These are phyloP conservation scores for Epichloe sp. DNA, from an alignment of 2,329 filamentous ascomycete species.

Conservation along the genomic window DNA sequence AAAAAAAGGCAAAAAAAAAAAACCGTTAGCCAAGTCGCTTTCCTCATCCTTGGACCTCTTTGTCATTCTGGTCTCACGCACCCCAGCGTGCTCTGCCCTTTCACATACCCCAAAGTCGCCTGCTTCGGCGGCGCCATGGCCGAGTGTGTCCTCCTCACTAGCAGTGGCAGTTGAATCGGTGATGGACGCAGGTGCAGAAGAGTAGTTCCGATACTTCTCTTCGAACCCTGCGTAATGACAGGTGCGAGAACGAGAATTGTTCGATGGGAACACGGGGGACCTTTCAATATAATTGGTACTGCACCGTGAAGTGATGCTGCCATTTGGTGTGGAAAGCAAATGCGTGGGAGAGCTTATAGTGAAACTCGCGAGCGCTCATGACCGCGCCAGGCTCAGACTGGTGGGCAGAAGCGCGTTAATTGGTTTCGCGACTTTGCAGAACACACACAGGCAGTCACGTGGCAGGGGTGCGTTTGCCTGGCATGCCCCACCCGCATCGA, in stretches of 20 bases:
- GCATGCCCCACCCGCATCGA: not conserved
- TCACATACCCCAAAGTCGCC: constrained; percentile 80
- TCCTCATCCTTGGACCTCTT: no score
- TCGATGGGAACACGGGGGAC: not conserved
- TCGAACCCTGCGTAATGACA: constrained; percentile 5
- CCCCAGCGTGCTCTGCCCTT: constrained; percentile 62
- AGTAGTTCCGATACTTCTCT: constrained; percentile 3
- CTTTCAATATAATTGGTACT: not conserved
- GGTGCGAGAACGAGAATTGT: not conserved
- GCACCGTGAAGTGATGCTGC: not conserved
- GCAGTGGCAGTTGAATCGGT: constrained; percentile 1
- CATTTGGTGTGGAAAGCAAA: not conserved
- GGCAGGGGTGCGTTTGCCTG: not conserved
- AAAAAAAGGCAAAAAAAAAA: constrained; percentile 1
- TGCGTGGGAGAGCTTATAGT: constrained; percentile 5
- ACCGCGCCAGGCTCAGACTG: constrained; percentile 17
- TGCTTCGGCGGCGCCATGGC: constrained; percentile 51
- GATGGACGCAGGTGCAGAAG: constrained; percentile 3
- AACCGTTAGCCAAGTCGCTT: not conserved
- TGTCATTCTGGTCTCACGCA: constrained; percentile 25
- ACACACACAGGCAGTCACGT: constrained; percentile 7
- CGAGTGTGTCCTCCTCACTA: constrained; percentile 3
- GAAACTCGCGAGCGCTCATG: constrained; percentile 11
- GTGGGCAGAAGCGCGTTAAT: constrained; percentile 29
- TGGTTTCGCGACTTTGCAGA: constrained; percentile 10